Conservation (phyloP, 176 grass and related monocot species). For the Tuctoria greenei region DNA sequence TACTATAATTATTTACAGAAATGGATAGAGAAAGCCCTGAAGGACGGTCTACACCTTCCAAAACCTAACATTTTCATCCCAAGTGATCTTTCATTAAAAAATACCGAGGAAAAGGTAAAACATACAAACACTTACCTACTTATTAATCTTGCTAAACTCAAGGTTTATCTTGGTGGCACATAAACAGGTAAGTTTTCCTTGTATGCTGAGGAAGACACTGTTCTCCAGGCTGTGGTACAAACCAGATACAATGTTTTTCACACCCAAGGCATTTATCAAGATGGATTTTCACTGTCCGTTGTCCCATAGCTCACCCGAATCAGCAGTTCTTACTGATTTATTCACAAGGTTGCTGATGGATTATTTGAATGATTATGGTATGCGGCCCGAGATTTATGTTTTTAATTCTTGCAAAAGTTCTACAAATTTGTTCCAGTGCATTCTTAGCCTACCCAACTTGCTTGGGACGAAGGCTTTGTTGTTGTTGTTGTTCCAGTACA, state of each 20-base stretch:
- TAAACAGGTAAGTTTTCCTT: conserved; percentile 70
- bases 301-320: conserved; percentile 69
- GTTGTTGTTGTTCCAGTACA: no score
- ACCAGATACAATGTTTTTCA: conserved; percentile 78
- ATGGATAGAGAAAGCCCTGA: conserved; percentile 77
- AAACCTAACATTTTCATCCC: conserved; percentile 92
- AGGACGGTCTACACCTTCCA: conserved; percentile 72
- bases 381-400: conserved; percentile 13
- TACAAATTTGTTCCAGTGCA: conserved; percentile 6
- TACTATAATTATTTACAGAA: conserved; percentile 49
- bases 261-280: conserved; percentile 73
- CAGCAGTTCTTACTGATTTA: conserved; percentile 72
- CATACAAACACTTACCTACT: not conserved
- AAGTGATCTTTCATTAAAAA: conserved; percentile 73
- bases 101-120: conserved; percentile 66
- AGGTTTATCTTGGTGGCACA: conserved; percentile 24
- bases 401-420: conserved; percentile 5
- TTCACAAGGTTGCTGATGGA: conserved; percentile 91
- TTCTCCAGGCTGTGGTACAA: conserved; percentile 97
- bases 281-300: conserved; percentile 93
- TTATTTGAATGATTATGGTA: conserved; percentile 98
- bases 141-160: conserved; percentile 30
- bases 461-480: no score
- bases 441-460: not conserved
- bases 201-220: conserved; percentile 70